Evolutionary conservation across 2,329 filamentous ascomycete species (phyloP).

Genomic region (Cryphonectria japonica): DNA sequence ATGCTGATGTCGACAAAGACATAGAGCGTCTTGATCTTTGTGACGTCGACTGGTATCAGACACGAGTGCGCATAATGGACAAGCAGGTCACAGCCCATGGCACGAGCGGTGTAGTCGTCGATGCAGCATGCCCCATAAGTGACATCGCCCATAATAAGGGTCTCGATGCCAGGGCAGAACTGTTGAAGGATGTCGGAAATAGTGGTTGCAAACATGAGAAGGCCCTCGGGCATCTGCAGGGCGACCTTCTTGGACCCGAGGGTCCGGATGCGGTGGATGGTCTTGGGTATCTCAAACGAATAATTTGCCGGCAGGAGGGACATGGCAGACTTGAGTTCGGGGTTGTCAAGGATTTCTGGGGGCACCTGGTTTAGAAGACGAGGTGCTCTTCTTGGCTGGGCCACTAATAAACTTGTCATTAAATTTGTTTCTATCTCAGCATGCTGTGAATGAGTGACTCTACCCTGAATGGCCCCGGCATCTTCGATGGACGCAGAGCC

Average conservation of each 20-base stretch:
- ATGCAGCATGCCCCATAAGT: constrained; percentile 99
- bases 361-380: constrained; percentile 92
- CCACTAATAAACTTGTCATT: constrained; percentile 52
- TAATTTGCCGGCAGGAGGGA: constrained; percentile 91
- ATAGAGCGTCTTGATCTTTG: constrained; percentile 95
- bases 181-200: constrained; percentile 95
- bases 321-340: constrained; percentile 85
- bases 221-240: constrained; percentile 95
- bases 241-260: constrained; percentile 81
- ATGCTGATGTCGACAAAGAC: constrained; percentile 99
- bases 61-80: constrained; percentile 98
- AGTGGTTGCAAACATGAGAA: constrained; percentile 94
- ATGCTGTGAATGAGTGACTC: constrained; percentile 20
- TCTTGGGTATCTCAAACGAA: constrained; percentile 98
- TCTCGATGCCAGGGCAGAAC: constrained; percentile 90
- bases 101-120: constrained; percentile 94
- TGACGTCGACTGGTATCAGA: constrained; percentile 93
- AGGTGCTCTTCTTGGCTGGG: constrained; percentile 71
- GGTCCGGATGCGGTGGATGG: constrained; percentile 88
- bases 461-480: constrained; percentile 71
- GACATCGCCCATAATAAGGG: constrained; percentile 98
- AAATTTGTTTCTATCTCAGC: constrained; percentile 6
- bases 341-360: constrained; percentile 80
- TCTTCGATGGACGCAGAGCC: constrained; percentile 53
- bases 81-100: constrained; percentile 89